phyloP scores from a whole-genome alignment of 2,329 filamentous ascomycete species.

The Phialophora expanda region DNA sequence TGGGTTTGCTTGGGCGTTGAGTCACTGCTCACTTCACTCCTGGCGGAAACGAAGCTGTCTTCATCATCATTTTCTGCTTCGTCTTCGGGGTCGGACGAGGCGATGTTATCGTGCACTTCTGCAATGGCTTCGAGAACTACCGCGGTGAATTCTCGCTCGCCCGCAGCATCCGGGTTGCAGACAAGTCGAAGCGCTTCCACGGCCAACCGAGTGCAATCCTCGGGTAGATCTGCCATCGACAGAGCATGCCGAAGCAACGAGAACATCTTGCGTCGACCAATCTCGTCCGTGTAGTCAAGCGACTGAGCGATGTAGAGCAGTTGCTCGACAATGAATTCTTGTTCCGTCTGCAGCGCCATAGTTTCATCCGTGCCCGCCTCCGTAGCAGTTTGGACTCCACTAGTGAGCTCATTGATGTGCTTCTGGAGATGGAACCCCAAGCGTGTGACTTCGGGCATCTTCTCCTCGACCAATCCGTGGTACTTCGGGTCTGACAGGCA shows the following conservation, averaged over 20 bases:
- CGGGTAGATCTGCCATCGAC: constrained; percentile 83
- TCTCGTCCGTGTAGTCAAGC: constrained; percentile 96
- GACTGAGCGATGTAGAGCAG: constrained; percentile 89
- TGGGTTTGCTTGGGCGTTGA: constrained; percentile 43
- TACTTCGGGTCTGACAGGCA: constrained; percentile 79
- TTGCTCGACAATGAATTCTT: constrained; percentile 95
- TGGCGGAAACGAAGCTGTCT: constrained; percentile 92
- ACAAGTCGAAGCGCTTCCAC: constrained; percentile 82
- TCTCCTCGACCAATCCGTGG: constrained; percentile 80
- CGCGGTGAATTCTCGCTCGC: constrained; percentile 57
- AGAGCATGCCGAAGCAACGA: constrained; percentile 83
- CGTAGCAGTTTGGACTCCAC: constrained; percentile 42
- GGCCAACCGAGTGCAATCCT: constrained; percentile 87
- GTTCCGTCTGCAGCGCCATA: constrained; percentile 72
- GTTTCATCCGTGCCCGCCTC: constrained; percentile 70
- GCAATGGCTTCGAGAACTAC: constrained; percentile 86
- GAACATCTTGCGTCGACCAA: constrained; percentile 95
- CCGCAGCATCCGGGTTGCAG: constrained; percentile 66
- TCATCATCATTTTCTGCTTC: constrained; percentile 63
- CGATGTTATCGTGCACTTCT: constrained; percentile 94
- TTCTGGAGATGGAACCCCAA: constrained; percentile 85
- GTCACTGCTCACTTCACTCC: constrained; percentile 74
- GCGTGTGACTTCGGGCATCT: constrained; percentile 91
- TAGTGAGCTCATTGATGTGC: constrained; percentile 66
- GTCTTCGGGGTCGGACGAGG: constrained; percentile 45